A percentile compares a stretch with the other conserved stretches of the same genome.
Conservation (phyloP, 1,284 basidiomycete genomes). For the Cutaneotrichosporon sp. region DNA sequence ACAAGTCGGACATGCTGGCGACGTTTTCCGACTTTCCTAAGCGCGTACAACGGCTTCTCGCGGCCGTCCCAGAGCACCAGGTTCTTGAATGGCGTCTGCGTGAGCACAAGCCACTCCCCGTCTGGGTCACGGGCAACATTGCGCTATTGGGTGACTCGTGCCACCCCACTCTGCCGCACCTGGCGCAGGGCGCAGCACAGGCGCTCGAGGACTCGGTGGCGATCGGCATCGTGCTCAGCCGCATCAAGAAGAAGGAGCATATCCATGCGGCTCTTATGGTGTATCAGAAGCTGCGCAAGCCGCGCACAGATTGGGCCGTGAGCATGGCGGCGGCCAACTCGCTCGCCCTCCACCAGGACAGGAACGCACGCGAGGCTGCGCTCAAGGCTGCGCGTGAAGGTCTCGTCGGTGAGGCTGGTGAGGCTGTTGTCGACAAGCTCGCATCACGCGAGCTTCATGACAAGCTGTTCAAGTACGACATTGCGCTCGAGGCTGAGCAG, state of each 20-base stretch:
- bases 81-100: constrained; percentile 51
- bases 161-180: constrained; percentile 45
- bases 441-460: constrained; percentile 27
- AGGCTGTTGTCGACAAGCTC: constrained; percentile 9
- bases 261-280: constrained; percentile 41
- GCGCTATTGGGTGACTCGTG: constrained; percentile 42
- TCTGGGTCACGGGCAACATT: constrained; percentile 44
- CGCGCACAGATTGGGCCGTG: constrained; percentile 50
- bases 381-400: constrained; percentile 17
- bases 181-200: constrained; percentile 51
- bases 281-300: constrained; percentile 50
- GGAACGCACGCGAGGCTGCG: constrained; percentile 30
- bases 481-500: constrained; percentile 31
- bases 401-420: neutral
- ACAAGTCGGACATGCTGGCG: constrained; percentile 42
- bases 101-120: constrained; percentile 43
- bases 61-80: constrained; percentile 43
- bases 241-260: constrained; percentile 42
- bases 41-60: constrained; percentile 45
- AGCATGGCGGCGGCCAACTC: constrained; percentile 45
- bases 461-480: constrained; percentile 33
- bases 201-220: constrained; percentile 51
- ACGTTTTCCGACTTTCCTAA: constrained; percentile 46
- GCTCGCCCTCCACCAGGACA: constrained; percentile 42
- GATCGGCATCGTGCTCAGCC: constrained; percentile 44